phyloP scores from a whole-genome alignment of 2,329 filamentous ascomycete genomes.

The Fusarium napiforme region DNA sequence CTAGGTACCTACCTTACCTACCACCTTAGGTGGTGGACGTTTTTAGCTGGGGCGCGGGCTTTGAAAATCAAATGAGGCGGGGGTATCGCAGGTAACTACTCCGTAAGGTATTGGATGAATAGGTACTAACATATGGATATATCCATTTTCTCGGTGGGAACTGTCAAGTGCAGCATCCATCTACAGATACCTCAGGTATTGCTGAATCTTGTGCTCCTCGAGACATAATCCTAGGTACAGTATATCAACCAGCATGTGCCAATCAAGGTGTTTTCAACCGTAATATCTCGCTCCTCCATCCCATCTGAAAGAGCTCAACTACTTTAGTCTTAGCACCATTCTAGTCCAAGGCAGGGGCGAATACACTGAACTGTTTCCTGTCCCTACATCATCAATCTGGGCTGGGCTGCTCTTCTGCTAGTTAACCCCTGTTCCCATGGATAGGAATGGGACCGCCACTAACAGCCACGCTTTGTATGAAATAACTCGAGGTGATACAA shows the following conservation, averaged over 20 bases:
- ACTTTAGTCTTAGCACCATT: conserved; percentile 27
- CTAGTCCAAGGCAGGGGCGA: conserved; percentile 29
- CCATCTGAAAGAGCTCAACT: background rate
- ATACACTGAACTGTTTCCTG: conserved; percentile 10
- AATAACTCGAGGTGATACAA: background rate
- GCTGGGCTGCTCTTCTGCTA: background rate
- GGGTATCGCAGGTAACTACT: conserved; percentile 4
- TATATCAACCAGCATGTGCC: background rate
- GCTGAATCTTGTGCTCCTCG: background rate
- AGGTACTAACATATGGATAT: background rate
- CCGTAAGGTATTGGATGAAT: background rate
- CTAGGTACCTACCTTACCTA: no score
- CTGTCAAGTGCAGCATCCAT: background rate
- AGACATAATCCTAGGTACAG: background rate
- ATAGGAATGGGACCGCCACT: conserved; percentile 16
- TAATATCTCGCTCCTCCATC: background rate
- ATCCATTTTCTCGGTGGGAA: background rate
- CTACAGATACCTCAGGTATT: background rate
- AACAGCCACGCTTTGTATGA: conserved; percentile 6
- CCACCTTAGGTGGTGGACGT: background rate
- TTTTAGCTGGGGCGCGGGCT: background rate
- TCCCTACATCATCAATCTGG: conserved; percentile 18
- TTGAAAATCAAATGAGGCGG: conserved; percentile 25
- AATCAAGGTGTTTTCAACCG: conserved; percentile 8
- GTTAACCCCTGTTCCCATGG: conserved; percentile 7